These are phyloP conservation scores for Alternaria burnsii DNA, from an alignment of 2,329 filamentous ascomycete species.

Conservation along the genomic window DNA sequence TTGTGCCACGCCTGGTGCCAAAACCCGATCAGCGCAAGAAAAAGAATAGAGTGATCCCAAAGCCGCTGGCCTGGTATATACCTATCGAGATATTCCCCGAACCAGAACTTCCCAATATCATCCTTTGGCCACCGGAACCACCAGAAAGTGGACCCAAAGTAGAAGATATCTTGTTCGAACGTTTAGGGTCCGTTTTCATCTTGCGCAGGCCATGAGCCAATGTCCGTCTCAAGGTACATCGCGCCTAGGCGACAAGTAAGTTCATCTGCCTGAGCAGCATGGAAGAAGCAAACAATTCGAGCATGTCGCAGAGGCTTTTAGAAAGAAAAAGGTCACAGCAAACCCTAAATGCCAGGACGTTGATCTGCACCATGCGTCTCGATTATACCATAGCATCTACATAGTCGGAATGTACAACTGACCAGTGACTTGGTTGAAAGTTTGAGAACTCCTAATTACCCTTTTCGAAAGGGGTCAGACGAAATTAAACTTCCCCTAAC, in stretches of 20 bases:
- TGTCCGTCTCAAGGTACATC: neutral
- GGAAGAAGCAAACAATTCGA: neutral
- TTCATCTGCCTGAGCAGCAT: neutral
- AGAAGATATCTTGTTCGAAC: conserved; percentile 4
- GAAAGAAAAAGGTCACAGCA: neutral
- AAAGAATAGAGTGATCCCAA: no score
- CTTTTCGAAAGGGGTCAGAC: no score
- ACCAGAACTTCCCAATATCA: neutral
- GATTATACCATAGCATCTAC: neutral
- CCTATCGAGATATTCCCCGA: neutral
- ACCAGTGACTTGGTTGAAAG: neutral
- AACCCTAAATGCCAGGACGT: neutral
- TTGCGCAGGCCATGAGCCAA: neutral
- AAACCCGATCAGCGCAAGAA: neutral
- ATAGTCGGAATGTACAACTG: neutral
- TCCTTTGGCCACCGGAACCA: conserved; percentile 1
- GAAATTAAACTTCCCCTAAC: no score
- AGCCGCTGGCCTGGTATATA: neutral
- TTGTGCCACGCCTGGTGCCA: neutral
- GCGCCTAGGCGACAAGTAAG: neutral
- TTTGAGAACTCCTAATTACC: no score
- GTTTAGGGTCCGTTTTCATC: neutral
- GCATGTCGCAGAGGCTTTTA: neutral
- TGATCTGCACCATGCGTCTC: neutral
- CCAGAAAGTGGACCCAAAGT: neutral